Evolutionary conservation across 176 grass and related monocot species (phyloP), one percentile per base, ranked within the genome.

Genomic region (Ensete glaucum): DNA sequence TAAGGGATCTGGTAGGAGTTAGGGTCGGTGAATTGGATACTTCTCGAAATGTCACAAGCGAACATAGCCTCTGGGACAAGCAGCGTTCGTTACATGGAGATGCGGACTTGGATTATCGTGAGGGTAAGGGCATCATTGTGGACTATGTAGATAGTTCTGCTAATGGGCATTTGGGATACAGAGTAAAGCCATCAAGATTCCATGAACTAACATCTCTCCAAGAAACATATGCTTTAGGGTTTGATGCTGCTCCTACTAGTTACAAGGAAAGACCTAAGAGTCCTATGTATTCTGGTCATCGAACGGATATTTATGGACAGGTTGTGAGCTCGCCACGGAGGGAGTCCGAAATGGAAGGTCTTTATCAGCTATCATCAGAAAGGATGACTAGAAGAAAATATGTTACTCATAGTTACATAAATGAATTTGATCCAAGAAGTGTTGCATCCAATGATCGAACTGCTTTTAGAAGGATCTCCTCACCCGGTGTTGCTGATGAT

Each of bases 391-490:
- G 67, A 17, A 52, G 54, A 62, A 70, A 58, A 51, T 71, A 62
- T 79, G 12, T 23, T 25, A 51, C 26, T 58, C 29, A 72, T 80
- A 67, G 78, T 82, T n/a, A 80, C 84, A 79, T 65, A 68, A 78
- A 77, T 78, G 82, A 65, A 75, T 74, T 75, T 80, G 73, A 87
- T 53, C 53, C 74, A 80, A 68, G 80, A 83, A 72, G 76, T 85
- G 62, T 64, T 78, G 21, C 63, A 60, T 62, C 50, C 51, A 54
- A 16, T 54, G 74, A 81, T 83, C 58, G 11, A n/a, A 78, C 82
- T 87, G 88, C 76, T 81, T 90, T 82, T 83, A 88, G 85, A 87
- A 85, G 82, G 79, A 88, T 88, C 74, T 64, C 14, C 55, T 87
- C 83, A 64, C 78, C 78, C 79, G 17, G 67, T 82, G 80, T 60